Evolutionary conservation across 768 basidiomycete species (phyloP).

Genomic region (Amanita rubescens): DNA sequence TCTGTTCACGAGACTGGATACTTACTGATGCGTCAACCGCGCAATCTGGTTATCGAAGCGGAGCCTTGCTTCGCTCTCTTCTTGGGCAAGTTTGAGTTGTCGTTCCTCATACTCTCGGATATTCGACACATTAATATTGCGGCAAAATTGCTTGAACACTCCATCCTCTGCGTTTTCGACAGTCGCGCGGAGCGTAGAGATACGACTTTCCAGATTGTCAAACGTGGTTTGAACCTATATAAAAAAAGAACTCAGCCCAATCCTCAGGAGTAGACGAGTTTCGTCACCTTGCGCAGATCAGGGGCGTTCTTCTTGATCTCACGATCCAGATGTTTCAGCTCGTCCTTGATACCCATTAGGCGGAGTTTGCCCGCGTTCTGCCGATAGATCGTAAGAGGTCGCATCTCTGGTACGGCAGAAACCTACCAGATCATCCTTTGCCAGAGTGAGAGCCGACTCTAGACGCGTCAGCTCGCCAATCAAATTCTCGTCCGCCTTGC

Average conservation of each 20-base stretch:
- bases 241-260: neutral
- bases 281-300: conserved; percentile 60
- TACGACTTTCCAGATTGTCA: conserved; percentile 43
- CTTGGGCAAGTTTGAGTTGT: conserved; percentile 81
- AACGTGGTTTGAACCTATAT: conserved; percentile 48
- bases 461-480: conserved; percentile 70
- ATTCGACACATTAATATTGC: conserved; percentile 65
- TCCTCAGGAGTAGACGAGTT: neutral
- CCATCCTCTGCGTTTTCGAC: conserved; percentile 77
- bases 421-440: conserved; percentile 78
- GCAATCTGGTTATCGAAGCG: conserved; percentile 84
- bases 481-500: conserved; percentile 75
- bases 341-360: conserved; percentile 72
- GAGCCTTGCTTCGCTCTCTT: conserved; percentile 78
- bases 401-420: neutral
- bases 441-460: conserved; percentile 67
- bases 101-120: conserved; percentile 94
- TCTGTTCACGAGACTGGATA: conserved; percentile 6
- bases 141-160: conserved; percentile 74
- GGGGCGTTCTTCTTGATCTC: conserved; percentile 61
- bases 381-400: neutral
- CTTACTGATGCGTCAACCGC: conserved; percentile 78
- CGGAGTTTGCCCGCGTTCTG: conserved; percentile 74
- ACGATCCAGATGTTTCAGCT: conserved; percentile 73
- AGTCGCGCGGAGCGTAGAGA: conserved; percentile 43